Percentiles rank a stretch among this genome's conserved stretches.
Evolutionary conservation across 805 yeast genomes (phyloP).

Genomic region (Ogataea populi-albae): DNA sequence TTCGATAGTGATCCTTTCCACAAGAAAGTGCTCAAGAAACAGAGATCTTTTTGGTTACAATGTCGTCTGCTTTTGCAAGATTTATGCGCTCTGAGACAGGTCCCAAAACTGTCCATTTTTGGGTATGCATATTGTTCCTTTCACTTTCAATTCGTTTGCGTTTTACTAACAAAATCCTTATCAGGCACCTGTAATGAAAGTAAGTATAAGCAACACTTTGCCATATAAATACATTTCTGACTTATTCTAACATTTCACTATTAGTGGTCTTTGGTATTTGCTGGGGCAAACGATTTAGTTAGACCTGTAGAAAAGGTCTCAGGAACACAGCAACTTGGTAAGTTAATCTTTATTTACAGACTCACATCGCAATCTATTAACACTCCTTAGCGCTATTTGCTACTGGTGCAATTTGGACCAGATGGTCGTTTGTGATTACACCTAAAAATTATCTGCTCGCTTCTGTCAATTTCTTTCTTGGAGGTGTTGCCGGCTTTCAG

Average conservation of each 20-base stretch:
- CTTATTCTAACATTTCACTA: too few relatives aligned
- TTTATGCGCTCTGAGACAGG: conserved; percentile 88
- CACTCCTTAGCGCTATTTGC: conserved; percentile 62
- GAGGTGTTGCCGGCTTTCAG: conserved; percentile 86
- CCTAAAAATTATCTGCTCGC: conserved; percentile 89
- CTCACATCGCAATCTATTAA: too few relatives aligned
- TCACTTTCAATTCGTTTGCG: too few relatives aligned
- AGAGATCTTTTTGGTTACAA: too few relatives aligned
- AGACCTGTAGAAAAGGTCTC: conserved; percentile 92
- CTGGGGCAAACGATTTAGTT: conserved; percentile 81
- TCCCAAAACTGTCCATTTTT: conserved; percentile 94
- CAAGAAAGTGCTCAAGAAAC: too few relatives aligned
- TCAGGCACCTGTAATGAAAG: conserved; percentile 59
- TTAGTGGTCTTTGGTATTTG: conserved; percentile 86
- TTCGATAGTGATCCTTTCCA: too few relatives aligned
- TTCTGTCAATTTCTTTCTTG: conserved; percentile 89
- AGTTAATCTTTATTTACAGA: conserved; percentile 4
- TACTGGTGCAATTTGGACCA: conserved; percentile 95
- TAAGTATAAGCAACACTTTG: conserved; percentile 15
- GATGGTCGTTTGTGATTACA: conserved; percentile 93
- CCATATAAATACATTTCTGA: conserved; percentile 1
- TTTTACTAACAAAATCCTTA: conserved; percentile 12
- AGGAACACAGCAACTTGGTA: conserved; percentile 74
- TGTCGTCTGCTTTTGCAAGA: conserved; percentile 60
- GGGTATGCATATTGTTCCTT: conserved; percentile 52